Conservation (phyloP, 2,329 filamentous ascomycete genomes). For the Cordyceps farinosa region DNA sequence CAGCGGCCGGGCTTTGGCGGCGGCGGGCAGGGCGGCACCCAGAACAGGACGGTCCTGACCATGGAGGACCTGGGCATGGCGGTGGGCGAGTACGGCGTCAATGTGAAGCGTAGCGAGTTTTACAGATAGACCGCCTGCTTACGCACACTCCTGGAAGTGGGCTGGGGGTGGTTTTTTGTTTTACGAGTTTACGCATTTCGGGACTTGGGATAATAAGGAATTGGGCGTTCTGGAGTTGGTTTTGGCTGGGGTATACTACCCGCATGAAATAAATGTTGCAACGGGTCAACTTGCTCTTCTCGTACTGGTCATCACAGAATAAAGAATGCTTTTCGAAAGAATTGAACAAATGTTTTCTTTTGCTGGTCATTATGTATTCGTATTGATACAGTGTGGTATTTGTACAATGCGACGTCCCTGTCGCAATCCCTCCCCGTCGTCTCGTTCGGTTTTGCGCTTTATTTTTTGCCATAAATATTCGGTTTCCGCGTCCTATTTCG, state of each 20-base stretch:
- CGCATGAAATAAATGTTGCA: neutral
- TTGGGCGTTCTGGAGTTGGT: conserved; percentile 22
- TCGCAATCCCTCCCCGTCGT: neutral
- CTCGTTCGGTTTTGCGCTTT: neutral
- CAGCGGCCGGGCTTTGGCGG: conserved; percentile 80
- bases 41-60: conserved; percentile 89
- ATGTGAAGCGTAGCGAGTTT: conserved; percentile 95
- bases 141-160: too few relatives aligned
- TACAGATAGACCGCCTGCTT: conserved; percentile 59
- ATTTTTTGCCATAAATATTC: conserved; percentile 45
- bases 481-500: conserved; percentile 52
- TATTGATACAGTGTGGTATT: conserved; percentile 30
- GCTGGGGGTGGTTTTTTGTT: conserved; percentile 11
- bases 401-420: conserved; percentile 25
- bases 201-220: conserved; percentile 5
- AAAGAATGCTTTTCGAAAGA: neutral
- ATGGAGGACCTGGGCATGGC: conserved; percentile 99
- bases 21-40: conserved; percentile 81
- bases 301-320: neutral
- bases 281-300: neutral
- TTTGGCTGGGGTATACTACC: neutral
- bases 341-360: neutral
- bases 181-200: conserved; percentile 14
- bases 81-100: conserved; percentile 95
- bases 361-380: conserved; percentile 18